These are phyloP conservation scores for Hymenotorrendiella dingleyae DNA, from an alignment of 2,329 filamentous ascomycete species.

Conservation along the genomic window DNA sequence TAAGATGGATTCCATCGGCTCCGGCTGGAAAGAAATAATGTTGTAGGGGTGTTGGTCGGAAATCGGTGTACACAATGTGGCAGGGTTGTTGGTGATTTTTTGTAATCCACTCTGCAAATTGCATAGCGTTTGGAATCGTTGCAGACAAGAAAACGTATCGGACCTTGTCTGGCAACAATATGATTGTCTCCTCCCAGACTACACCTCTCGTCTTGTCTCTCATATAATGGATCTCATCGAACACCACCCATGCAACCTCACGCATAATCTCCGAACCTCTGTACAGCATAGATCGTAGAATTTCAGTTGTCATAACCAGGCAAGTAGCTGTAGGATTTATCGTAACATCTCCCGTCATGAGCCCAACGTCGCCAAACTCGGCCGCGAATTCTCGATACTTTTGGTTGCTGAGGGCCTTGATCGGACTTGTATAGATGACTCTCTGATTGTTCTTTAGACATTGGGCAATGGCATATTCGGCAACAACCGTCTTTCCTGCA, in stretches of 20 bases:
- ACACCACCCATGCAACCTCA: conserved; percentile 96
- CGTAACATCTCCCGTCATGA: conserved; percentile 99
- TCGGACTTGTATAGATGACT: conserved; percentile 98
- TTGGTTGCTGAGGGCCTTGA: conserved; percentile 97
- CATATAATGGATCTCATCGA: conserved; percentile 99
- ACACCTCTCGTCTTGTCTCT: conserved; percentile 91
- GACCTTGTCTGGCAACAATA: conserved; percentile 95
- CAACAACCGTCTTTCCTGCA: conserved; percentile 96
- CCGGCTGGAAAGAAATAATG: conserved; percentile 97
- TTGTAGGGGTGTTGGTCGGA: conserved; percentile 90
- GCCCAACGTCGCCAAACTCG: conserved; percentile 91
- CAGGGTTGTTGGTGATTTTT: conserved; percentile 97
- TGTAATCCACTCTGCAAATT: conserved; percentile 98
- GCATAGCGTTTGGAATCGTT: conserved; percentile 97
- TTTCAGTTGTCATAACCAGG: conserved; percentile 98
- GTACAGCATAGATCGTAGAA: conserved; percentile 97
- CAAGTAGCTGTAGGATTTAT: conserved; percentile 98
- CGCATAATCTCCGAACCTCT: conserved; percentile 98
- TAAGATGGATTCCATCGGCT: conserved; percentile 84
- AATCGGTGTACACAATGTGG: conserved; percentile 98
- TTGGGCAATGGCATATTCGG: conserved; percentile 96
- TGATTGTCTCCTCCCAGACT: conserved; percentile 99
- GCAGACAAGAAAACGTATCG: conserved; percentile 97
- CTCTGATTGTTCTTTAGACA: conserved; percentile 95
- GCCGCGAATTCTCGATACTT: conserved; percentile 96